A percentile compares a stretch with the other conserved stretches of the same genome.
Conservation (phyloP, 208 protist genomes). For the Strigomonas galati region DNA sequence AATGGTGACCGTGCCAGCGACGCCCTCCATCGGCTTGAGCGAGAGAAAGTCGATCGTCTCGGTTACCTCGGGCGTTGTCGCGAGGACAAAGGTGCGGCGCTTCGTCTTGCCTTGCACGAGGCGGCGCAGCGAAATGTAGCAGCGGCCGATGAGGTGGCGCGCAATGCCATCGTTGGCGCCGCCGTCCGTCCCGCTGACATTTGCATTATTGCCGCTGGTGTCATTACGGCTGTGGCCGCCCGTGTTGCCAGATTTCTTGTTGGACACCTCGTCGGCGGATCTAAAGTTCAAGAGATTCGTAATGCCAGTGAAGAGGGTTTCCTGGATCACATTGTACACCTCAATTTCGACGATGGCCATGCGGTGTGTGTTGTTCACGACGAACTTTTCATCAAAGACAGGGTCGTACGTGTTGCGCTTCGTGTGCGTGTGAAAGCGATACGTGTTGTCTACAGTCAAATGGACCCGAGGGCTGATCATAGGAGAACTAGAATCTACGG, state of each 20-base stretch:
- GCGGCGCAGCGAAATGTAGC: slow-evolving; percentile 60
- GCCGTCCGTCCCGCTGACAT: not conserved
- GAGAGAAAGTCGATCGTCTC: slow-evolving; percentile 15
- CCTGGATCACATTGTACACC: slow-evolving; percentile 27
- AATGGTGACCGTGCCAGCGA: slow-evolving; percentile 66
- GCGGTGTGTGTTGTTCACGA: slow-evolving; percentile 75
- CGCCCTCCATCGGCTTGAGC: slow-evolving; percentile 20
- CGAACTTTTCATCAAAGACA: slow-evolving; percentile 63
- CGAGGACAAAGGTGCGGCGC: slow-evolving; percentile 27
- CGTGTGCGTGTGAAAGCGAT: slow-evolving; percentile 58
- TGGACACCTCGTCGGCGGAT: not conserved
- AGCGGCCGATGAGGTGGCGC: slow-evolving; percentile 52
- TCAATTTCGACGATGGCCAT: slow-evolving; percentile 65
- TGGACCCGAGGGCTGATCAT: slow-evolving; percentile 45
- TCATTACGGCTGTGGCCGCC: not conserved
- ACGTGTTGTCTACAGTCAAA: slow-evolving; percentile 63
- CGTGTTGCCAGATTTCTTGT: not conserved
- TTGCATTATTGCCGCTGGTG: not conserved
- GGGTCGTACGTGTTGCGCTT: slow-evolving; percentile 38
- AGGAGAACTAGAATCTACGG: slow-evolving; percentile 23
- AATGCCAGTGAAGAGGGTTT: slow-evolving; percentile 2
- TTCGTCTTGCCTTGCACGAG: slow-evolving; percentile 50
- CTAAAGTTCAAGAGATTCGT: not conserved
- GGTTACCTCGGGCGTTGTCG: not conserved
- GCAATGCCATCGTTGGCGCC: slow-evolving; percentile 10